Evolutionary conservation across 1,139 yeast species (phyloP), one percentile per base, ranked within the genome.

Genomic region (Debaryomyces psychrophilus): DNA sequence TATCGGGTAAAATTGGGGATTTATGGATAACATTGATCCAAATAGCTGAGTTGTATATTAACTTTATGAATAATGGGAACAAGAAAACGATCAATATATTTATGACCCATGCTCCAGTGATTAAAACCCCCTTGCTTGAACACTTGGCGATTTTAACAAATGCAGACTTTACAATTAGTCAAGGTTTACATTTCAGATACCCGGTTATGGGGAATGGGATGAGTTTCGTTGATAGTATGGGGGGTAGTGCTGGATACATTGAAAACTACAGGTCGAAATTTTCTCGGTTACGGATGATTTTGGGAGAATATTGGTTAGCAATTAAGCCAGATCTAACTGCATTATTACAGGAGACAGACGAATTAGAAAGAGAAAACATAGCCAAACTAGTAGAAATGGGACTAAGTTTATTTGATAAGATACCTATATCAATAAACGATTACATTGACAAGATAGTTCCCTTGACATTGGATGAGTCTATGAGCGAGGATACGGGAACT

Each of bases 1-100:
- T 68, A 5, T 51, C 60, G 17, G 95, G 95, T 0, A 85, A 84
- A 50, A 77, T 82, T 9, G 93, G 95, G 1, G 84, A 85, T 51
- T 73, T 85, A 50, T 87, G 95, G 95, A 77, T 85, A 26, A 83
- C 88, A 7, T 68, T 85, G 48, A 64, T 85, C 39, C 95, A 87
- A 60, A 69, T 87, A 34, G 92, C 93, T 3, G 84, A 82, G 59
- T 69, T 70, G 35, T 69, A 68, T 49, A 54, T 58, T 12, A 53
- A 50, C 17, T 49, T 50, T 31, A 51, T 42, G 52, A 46, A 47
- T 7, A 43, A 36, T 15, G 44, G 48, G 9, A 56, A 51, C 27
- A 49, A 51, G 23, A 60, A 62, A 33, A 79, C 85, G 44, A 78
- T 85, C 41, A 81, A 85, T 49, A 64, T 87, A 15, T 82, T 87